These are phyloP conservation scores for Leishmania gerbilli DNA, from an alignment of 208 protist species.

Conservation along the genomic window DNA sequence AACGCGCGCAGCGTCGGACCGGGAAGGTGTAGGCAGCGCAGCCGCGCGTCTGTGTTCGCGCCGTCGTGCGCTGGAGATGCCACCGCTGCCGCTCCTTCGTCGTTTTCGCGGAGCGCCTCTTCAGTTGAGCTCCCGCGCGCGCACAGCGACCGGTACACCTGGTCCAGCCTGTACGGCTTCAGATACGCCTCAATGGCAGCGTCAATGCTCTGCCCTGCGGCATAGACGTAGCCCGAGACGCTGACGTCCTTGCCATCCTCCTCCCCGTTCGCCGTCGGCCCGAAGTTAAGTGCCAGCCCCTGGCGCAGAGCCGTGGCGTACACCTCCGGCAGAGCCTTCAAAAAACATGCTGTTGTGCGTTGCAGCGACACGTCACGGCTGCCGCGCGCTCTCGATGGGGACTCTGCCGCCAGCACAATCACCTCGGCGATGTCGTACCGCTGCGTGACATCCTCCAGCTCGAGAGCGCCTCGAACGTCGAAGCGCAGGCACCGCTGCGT, in stretches of 20 bases:
- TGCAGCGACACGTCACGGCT: not conserved
- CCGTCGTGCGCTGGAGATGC: not conserved
- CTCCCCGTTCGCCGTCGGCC: slow-evolving; percentile 69
- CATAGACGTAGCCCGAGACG: slow-evolving; percentile 30
- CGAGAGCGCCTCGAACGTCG: slow-evolving; percentile 36
- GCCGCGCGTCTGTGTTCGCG: not conserved
- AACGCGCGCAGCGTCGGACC: slow-evolving; percentile 77
- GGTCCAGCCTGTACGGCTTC: slow-evolving; percentile 53
- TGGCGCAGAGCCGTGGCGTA: slow-evolving; percentile 45
- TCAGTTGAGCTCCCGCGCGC: not conserved
- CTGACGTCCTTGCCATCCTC: slow-evolving; percentile 72
- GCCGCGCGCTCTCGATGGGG: not conserved
- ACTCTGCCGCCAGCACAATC: slow-evolving; percentile 36
- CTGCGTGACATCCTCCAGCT: slow-evolving; percentile 73
- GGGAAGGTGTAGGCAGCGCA: slow-evolving; percentile 34
- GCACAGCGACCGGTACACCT: slow-evolving; percentile 53
- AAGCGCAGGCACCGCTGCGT: slow-evolving; percentile 45
- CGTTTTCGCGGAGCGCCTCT: not conserved
- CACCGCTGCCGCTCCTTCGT: not conserved
- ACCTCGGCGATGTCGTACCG: slow-evolving; percentile 81
- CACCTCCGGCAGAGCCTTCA: slow-evolving; percentile 42
- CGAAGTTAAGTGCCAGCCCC: slow-evolving; percentile 68
- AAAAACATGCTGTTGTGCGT: not conserved
- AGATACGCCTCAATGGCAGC: slow-evolving; percentile 51
- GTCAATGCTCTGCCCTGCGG: slow-evolving; percentile 36